Evolutionary conservation across 305 asterid genomes (phyloP).

Genomic region (Fraxinus paxiana): DNA sequence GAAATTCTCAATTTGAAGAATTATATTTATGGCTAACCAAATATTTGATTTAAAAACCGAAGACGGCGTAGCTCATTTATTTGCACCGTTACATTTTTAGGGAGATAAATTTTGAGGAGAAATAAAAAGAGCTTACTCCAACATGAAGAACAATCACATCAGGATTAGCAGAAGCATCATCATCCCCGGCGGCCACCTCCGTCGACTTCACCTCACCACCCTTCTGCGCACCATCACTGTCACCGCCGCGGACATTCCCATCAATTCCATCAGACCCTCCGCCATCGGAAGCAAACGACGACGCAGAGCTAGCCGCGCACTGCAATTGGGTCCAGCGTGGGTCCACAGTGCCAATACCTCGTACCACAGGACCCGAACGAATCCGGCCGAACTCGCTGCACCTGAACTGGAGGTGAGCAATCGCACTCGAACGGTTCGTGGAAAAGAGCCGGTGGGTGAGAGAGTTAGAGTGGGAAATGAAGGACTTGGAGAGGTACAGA

Average conservation of each 20-base stretch:
- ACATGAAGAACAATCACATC: conserved; percentile 91
- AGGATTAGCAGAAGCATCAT: conserved; percentile 58
- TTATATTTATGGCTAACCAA: background rate
- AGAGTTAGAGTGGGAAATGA: conserved; percentile 39
- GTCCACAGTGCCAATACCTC: conserved; percentile 23
- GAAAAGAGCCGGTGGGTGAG: conserved; percentile 42
- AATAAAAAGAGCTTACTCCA: conserved; percentile 47
- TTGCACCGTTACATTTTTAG: background rate
- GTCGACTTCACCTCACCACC: conserved; percentile 55
- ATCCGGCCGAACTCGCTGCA: conserved; percentile 26
- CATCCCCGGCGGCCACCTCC: conserved; percentile 47
- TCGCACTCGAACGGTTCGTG: conserved; percentile 30
- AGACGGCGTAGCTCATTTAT: background rate
- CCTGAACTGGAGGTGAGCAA: conserved; percentile 38
- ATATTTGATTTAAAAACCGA: background rate
- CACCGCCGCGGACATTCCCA: conserved; percentile 52
- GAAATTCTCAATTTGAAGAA: background rate
- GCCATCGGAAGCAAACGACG: conserved; percentile 60
- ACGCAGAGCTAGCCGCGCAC: conserved; percentile 47
- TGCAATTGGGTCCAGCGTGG: conserved; percentile 32
- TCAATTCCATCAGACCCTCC: conserved; percentile 59
- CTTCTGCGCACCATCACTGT: conserved; percentile 45
- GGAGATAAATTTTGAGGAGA: background rate
- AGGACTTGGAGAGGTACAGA: conserved; percentile 41
- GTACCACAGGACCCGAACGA: conserved; percentile 26